Conservation (phyloP, 495 filamentous ascomycete genomes). For the Xylaria venustula region DNA sequence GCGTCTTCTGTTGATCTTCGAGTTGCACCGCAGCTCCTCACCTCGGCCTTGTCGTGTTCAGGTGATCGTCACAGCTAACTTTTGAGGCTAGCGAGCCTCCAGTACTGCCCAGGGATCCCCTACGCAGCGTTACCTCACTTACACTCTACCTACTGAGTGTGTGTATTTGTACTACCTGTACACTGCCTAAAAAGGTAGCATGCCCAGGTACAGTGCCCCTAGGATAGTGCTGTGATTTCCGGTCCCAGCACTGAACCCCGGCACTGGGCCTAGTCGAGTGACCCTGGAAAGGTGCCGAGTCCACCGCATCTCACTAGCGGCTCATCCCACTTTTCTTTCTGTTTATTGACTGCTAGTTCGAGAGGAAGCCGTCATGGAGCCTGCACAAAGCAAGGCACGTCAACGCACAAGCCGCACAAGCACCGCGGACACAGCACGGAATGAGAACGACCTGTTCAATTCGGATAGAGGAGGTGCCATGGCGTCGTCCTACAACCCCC, state of each 20-base stretch:
- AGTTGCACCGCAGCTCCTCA: slow-evolving; percentile 6
- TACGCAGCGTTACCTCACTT: slow-evolving; percentile 2
- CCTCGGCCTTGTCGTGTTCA: slow-evolving; percentile 1
- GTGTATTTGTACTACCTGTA: too few relatives aligned
- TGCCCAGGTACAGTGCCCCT: too few relatives aligned
- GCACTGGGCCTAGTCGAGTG: too few relatives aligned
- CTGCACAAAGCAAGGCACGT: background rate
- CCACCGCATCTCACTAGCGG: too few relatives aligned
- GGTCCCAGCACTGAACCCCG: too few relatives aligned
- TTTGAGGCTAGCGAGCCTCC: slow-evolving; percentile 13
- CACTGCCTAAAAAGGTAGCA: too few relatives aligned
- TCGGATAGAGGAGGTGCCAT: slow-evolving; percentile 8
- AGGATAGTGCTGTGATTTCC: too few relatives aligned
- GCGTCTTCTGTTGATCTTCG: slow-evolving; percentile 6
- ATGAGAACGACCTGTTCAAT: background rate
- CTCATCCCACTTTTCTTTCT: background rate
- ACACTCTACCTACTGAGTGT: background rate
- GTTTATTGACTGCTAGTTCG: background rate
- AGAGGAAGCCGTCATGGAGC: slow-evolving; percentile 11
- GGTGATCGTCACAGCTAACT: slow-evolving; percentile 11
- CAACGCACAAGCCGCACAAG: background rate
- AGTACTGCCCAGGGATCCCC: slow-evolving; percentile 14
- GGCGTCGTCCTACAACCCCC: background rate
- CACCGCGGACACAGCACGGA: background rate
- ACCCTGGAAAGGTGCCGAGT: too few relatives aligned